A percentile compares a stretch with the other conserved stretches of the same genome.
Evolutionary conservation across 2,329 filamentous ascomycete species (phyloP).

Genomic region (Orbilia oligospora): DNA sequence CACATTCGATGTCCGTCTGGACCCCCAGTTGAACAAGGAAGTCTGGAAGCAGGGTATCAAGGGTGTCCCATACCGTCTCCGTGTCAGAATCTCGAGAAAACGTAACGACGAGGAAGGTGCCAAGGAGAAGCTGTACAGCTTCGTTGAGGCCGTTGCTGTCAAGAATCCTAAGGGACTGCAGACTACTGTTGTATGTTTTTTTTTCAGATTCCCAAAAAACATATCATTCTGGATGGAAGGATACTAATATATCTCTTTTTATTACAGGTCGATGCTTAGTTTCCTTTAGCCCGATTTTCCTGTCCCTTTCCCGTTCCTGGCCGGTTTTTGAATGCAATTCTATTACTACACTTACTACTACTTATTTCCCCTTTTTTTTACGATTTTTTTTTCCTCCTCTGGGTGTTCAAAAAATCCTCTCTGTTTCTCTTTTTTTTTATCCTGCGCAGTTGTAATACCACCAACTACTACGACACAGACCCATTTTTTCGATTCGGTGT

Average conservation of each 20-base stretch:
- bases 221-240: not conserved
- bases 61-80: slow-evolving; percentile 97
- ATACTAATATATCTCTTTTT: not conserved
- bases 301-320: slow-evolving; percentile 45
- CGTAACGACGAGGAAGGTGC: slow-evolving; percentile 99
- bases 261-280: slow-evolving; percentile 53
- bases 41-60: slow-evolving; percentile 99
- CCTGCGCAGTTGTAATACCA: slow-evolving; percentile 51
- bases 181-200: slow-evolving; percentile 80
- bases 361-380: slow-evolving; percentile 16
- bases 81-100: slow-evolving; percentile 98
- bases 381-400: slow-evolving; percentile 50
- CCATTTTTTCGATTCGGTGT: slow-evolving; percentile 58
- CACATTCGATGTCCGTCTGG: slow-evolving; percentile 95
- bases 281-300: slow-evolving; percentile 34
- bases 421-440: not conserved
- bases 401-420: slow-evolving; percentile 23
- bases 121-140: slow-evolving; percentile 99
- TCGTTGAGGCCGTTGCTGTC: slow-evolving; percentile 99
- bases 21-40: slow-evolving; percentile 99
- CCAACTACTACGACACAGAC: slow-evolving; percentile 25
- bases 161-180: slow-evolving; percentile 99
- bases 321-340: slow-evolving; percentile 59
- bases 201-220: not conserved
- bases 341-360: slow-evolving; percentile 40